phyloP scores from a whole-genome alignment of 352 stramenopile genomes.

The Globisporangium alternatum region DNA sequence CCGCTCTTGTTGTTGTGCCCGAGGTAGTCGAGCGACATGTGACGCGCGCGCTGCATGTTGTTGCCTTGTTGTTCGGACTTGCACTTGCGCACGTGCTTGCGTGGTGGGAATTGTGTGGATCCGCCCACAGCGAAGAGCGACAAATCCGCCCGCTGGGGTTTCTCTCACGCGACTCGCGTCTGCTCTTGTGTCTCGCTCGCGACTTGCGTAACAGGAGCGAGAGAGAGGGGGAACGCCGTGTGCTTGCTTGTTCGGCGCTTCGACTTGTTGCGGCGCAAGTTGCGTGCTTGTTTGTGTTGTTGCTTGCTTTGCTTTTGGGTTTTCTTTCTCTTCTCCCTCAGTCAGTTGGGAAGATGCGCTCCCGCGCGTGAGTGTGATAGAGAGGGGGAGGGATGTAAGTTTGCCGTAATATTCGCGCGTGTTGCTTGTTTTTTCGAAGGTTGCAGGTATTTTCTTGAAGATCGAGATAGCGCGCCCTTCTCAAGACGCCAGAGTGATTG shows the following conservation, averaged over 20 bases:
- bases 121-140: constrained; percentile 20
- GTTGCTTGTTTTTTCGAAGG: background rate
- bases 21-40: constrained; percentile 58
- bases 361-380: background rate
- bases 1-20: constrained; percentile 18
- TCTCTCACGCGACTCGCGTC: constrained; percentile 8
- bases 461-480: background rate
- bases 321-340: constrained; percentile 10
- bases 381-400: background rate
- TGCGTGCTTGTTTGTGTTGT: background rate
- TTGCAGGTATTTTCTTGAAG: background rate
- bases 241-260: background rate
- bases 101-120: constrained; percentile 6
- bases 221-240: background rate
- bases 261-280: background rate
- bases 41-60: constrained; percentile 52
- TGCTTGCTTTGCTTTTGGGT: constrained; percentile 1
- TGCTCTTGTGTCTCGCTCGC: background rate
- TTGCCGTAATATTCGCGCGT: background rate
- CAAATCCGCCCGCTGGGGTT: constrained; percentile 23
- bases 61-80: background rate
- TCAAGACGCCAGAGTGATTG: background rate
- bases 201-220: background rate
- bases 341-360: constrained; percentile 4
- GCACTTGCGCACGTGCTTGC: background rate